These are phyloP conservation scores for Hansenula sp. DNA, from an alignment of 1,139 yeast genomes.

Conservation along the genomic window DNA sequence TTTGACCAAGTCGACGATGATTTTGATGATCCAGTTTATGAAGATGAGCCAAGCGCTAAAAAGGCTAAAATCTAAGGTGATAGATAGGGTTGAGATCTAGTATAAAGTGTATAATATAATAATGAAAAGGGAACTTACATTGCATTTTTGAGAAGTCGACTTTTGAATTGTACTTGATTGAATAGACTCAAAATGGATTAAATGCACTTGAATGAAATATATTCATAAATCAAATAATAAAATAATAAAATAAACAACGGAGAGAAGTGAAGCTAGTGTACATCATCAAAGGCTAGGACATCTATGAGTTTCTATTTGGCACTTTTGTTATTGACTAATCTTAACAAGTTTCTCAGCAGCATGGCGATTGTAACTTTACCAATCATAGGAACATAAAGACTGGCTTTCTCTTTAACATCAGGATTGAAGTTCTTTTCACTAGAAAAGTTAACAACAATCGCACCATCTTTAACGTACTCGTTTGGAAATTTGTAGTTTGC, in stretches of 20 bases:
- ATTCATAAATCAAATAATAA: constrained; percentile 9
- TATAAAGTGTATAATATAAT: not conserved
- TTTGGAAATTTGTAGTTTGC: constrained; percentile 81
- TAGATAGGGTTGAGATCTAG: constrained; percentile 9
- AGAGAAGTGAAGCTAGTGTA: too few relatives aligned
- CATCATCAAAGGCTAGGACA: too few relatives aligned
- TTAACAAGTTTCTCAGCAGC: constrained; percentile 81
- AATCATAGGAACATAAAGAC: constrained; percentile 88
- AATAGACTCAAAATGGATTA: too few relatives aligned
- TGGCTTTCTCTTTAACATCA: constrained; percentile 80
- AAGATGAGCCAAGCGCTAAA: constrained; percentile 40
- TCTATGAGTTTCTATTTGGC: constrained; percentile 3
- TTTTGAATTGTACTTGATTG: too few relatives aligned
- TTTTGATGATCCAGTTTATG: constrained; percentile 43
- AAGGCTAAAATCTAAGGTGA: constrained; percentile 29
- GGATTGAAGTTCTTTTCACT: constrained; percentile 80
- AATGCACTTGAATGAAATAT: not conserved
- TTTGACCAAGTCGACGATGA: constrained; percentile 73
- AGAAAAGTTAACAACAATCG: constrained; percentile 86
- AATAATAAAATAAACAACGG: not conserved
- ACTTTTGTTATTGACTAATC: constrained; percentile 67
- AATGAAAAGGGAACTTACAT: not conserved
- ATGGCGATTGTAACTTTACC: constrained; percentile 96
- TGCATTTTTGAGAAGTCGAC: not conserved
- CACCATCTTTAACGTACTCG: constrained; percentile 76